Conservation (phyloP, 257 asterid genomes). For the Scutellaria galericulata region DNA sequence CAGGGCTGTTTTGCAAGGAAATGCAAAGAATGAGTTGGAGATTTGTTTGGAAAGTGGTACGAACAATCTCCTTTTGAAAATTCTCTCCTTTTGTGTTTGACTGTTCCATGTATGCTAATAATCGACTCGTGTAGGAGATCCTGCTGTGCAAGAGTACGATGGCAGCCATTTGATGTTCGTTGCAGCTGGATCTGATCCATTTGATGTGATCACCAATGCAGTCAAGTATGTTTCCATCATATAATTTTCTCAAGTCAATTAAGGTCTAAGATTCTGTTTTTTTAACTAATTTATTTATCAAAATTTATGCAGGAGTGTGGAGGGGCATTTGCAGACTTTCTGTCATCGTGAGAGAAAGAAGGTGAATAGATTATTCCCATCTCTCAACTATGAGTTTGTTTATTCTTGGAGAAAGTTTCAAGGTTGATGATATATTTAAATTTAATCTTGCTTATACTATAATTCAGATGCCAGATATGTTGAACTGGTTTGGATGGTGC, state of each 20-base stretch:
- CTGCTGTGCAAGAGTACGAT: conserved; percentile 79
- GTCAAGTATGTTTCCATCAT: conserved; percentile 67
- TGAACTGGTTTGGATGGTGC: conserved; percentile 99
- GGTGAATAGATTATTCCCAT: conserved; percentile 45
- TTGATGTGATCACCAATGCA: conserved; percentile 83
- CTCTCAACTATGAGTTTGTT: background rate
- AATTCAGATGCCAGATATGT: conserved; percentile 84
- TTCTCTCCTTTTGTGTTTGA: background rate
- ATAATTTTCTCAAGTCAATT: background rate
- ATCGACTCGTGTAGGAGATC: conserved; percentile 67
- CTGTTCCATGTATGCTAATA: background rate
- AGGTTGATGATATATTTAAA: background rate
- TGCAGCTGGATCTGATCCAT: conserved; percentile 95
- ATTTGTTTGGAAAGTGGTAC: conserved; percentile 93
- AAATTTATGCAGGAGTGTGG: conserved; percentile 65
- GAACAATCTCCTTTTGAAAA: conserved; percentile 10
- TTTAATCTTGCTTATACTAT: conserved; percentile 26
- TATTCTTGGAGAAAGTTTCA: too few species aligned
- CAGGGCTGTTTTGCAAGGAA: conserved; percentile 94
- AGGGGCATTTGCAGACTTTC: conserved; percentile 82
- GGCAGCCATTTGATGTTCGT: conserved; percentile 84
- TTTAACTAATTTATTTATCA: background rate
- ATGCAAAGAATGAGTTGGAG: conserved; percentile 72
- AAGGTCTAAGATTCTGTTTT: background rate
- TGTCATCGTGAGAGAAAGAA: conserved; percentile 86